Conservation (phyloP, 2,329 filamentous ascomycete genomes). For the Aspergillus fructus region DNA sequence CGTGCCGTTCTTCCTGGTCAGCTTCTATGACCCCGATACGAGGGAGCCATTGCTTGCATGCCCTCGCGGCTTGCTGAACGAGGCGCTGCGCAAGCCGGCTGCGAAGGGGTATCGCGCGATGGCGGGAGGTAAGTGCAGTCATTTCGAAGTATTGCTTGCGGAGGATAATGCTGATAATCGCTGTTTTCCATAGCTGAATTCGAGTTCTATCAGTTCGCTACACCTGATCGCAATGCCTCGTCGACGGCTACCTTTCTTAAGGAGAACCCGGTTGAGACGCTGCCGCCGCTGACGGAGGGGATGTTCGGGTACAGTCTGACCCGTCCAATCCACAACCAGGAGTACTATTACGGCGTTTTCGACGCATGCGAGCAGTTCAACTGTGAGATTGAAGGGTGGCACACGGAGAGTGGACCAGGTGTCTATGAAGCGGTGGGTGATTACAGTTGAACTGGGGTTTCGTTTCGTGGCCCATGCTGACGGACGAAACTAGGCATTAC, state of each 20-base stretch:
- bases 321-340: slow-evolving; percentile 82
- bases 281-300: slow-evolving; percentile 81
- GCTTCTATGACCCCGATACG: slow-evolving; percentile 80
- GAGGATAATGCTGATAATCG: slow-evolving; percentile 10
- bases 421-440: slow-evolving; percentile 81
- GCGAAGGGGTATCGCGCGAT: slow-evolving; percentile 74
- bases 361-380: slow-evolving; percentile 74
- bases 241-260: slow-evolving; percentile 73
- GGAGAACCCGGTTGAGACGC: slow-evolving; percentile 68
- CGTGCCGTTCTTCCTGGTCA: slow-evolving; percentile 80
- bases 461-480: slow-evolving; percentile 18
- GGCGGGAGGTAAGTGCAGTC: slow-evolving; percentile 70
- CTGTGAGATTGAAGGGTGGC: slow-evolving; percentile 89
- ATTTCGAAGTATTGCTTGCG: background rate
- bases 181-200: slow-evolving; percentile 69
- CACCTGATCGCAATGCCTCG: slow-evolving; percentile 65
- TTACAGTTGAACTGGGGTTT: background rate
- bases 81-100: slow-evolving; percentile 65
- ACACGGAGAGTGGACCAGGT: slow-evolving; percentile 89
- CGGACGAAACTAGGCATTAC: slow-evolving; percentile 59
- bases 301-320: slow-evolving; percentile 96
- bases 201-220: slow-evolving; percentile 89
- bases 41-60: slow-evolving; percentile 71
- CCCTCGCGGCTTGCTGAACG: slow-evolving; percentile 72
- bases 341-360: slow-evolving; percentile 88